Conservation (phyloP, 2,329 filamentous ascomycete genomes). For the Cytospora piceae region DNA sequence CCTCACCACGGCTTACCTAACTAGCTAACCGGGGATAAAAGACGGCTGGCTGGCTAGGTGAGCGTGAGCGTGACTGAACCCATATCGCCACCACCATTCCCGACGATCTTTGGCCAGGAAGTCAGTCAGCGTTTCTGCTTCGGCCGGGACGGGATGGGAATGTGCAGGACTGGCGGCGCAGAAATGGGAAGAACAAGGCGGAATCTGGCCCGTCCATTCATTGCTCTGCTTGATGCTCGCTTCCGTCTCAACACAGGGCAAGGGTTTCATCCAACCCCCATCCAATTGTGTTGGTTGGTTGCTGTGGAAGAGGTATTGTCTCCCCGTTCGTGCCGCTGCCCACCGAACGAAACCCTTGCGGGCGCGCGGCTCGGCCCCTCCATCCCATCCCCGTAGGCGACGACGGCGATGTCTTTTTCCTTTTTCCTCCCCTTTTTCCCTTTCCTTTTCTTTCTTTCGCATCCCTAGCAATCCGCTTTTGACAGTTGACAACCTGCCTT, state of each 20-base stretch:
- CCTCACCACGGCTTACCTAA: too few species aligned
- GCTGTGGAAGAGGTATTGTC: too few species aligned
- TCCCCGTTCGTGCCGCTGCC: slow-evolving; percentile 19
- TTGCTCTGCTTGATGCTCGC: background rate
- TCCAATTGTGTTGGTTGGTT: slow-evolving; percentile 1
- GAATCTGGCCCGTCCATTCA: slow-evolving; percentile 7
- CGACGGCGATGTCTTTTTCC: slow-evolving; percentile 8
- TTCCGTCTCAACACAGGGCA: background rate
- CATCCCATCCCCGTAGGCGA: background rate
- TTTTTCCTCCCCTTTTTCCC: background rate
- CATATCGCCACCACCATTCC: too few species aligned
- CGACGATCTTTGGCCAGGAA: too few species aligned
- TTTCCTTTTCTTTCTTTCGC: too few species aligned
- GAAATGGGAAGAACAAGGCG: background rate
- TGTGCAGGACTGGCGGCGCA: background rate
- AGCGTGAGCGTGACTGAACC: background rate
- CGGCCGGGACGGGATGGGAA: slow-evolving; percentile 9
- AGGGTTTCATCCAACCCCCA: slow-evolving; percentile 2
- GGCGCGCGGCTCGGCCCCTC: slow-evolving; percentile 14
- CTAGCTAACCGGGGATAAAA: background rate
- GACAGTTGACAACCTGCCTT: background rate
- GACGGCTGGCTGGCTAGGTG: background rate
- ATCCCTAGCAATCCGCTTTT: background rate
- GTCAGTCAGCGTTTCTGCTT: background rate
- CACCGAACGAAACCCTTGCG: background rate